A percentile compares a stretch with the other conserved stretches of the same genome.
Conservation (phyloP, 345 rosid genomes). For the Eucalyptus melliodora region DNA sequence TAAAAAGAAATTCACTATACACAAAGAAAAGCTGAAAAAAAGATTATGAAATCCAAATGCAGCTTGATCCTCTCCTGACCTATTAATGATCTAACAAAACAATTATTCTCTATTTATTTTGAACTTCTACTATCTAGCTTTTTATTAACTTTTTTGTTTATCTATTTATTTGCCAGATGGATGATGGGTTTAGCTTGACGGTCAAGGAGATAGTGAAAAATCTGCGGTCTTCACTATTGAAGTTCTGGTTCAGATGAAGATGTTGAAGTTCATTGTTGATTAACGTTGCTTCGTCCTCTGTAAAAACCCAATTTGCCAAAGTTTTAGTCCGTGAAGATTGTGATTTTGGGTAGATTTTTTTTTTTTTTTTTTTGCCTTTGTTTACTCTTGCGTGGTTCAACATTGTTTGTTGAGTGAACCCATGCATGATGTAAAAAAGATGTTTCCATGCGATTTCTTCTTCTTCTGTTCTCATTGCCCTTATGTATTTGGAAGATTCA, state of each 20-base stretch:
- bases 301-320: background rate
- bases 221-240: background rate
- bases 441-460: background rate
- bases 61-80: background rate
- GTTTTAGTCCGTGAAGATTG: background rate
- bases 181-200: background rate
- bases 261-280: background rate
- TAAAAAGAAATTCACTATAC: background rate
- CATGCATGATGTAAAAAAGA: background rate
- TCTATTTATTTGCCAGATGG: background rate
- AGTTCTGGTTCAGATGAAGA: background rate
- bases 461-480: background rate
- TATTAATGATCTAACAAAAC: background rate
- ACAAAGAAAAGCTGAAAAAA: background rate
- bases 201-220: constrained; percentile 11
- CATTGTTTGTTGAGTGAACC: background rate
- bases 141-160: background rate
- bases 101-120: background rate
- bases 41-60: background rate
- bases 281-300: background rate
- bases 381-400: background rate
- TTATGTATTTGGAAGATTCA: background rate
- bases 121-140: background rate
- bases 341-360: background rate
- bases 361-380: background rate